Base-by-base conservation (phyloP, 1,284 basidiomycete species). In the Tranzscheliella williamsii region DNA sequence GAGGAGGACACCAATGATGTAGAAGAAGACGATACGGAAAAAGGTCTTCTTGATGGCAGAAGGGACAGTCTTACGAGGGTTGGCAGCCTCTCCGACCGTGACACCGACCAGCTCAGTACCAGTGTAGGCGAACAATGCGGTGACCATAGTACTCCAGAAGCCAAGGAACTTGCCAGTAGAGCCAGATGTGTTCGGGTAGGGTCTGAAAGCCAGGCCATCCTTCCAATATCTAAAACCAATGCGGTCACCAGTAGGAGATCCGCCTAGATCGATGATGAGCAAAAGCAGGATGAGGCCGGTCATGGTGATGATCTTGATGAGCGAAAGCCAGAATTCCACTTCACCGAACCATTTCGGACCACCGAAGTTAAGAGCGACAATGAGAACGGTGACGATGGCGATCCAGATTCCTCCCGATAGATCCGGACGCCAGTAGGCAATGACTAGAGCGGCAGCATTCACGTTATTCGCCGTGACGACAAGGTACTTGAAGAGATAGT, bases 11-110 rank as follows among this genome's bases (percentile, higher is more conserved):
- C 83, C 40, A 29, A 72, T 26, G 26, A 79, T 65, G 72, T 89
- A 90, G 82, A 90, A 90, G 41, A 89, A 79, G 24, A 83, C 72
- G 70, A 86, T 85, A 61, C 85, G 82, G 78, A 78, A 80, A 76
- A 83, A 84, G 2, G 73, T 74, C 67, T 82, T 80, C 50, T 79
- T 78, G 70, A 85, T 84, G 4, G 84, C 84, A 6, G 78, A 79
- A 4, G 85, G 84, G 42, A 85, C 83, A 34, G 82, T 83, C 75
- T 83, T 83, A 41, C 84, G 78, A 6, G 85, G 85, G 74, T 85
- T 84, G 70, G 80, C 72, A 39, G 77, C 73, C 54, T 81, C 80
- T 27, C 80, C 81, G 39, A 80, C 79, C 0, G 80, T 80, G 18
- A 82, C 80, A 66, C 79, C 65, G n/a, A 70, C 78, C 5, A 73